Evolutionary conservation across 768 basidiomycete species (phyloP), one percentile per base, ranked within the genome.

Genomic region (Candolleomyces eurysporus): DNA sequence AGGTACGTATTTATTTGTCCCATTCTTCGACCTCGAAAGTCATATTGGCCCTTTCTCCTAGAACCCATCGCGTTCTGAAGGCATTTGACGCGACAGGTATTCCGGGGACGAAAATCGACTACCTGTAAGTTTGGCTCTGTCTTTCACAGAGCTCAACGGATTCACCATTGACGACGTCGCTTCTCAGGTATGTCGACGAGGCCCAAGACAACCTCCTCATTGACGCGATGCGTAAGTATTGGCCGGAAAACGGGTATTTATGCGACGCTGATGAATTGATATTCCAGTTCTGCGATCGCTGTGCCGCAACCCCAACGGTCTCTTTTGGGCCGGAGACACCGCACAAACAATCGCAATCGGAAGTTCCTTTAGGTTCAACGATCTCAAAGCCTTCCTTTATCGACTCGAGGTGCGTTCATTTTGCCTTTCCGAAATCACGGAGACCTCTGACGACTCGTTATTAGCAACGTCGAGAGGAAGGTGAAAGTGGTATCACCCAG

Each of bases 291-390:
- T 91, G 45, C 75, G 88, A 30, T 75, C 76, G 0, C 68, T 91
- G 17, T 90, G 87, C 62, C 71, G 71, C 11, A 90, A 90, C 65
- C 79, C 83, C 0, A 75, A 88, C 56, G 89, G 90, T 0, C 71
- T 90, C 19, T 88, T 91, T 63, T 91, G 88, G 87, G 90, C 89
- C 2, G 90, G 91, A 0, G 90, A 92, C 67, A 91, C 90, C 0
- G 89, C 90, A 0, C 90, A 92, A 64, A 88, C 90, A 0, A 91
- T 92, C 43, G 85, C 88, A 0, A 80, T 83, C 0, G 90, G 90
- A 2, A 89, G 87, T 63, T 81, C 87, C 0, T 92, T 92, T 64
- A 76, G 85, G 11, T 92, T 92, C 67, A 75, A 87, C 58, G 88
- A 90, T 48, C 67, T 92, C 55, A 90, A 86, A 67, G 82, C 90